Conservation (phyloP, 2,329 filamentous ascomycete species). For the Aspergillus novofumigatus region DNA sequence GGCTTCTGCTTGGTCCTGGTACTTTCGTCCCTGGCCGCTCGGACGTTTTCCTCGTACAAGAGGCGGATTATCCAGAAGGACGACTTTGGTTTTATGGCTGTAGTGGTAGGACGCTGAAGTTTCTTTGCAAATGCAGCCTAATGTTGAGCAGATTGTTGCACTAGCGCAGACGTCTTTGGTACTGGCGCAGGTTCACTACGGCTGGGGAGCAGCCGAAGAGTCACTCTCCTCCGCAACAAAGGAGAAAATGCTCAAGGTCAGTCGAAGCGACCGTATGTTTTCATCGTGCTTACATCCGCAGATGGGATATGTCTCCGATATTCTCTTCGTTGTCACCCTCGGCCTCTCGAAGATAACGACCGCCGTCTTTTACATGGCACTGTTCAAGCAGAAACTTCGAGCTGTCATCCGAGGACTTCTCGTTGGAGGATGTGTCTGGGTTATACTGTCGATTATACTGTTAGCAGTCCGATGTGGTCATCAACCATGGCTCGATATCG, state of each 20-base stretch:
- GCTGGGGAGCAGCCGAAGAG: conserved; percentile 36
- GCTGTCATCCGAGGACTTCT: conserved; percentile 23
- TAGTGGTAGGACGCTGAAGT: conserved; percentile 22
- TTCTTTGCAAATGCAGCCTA: background rate
- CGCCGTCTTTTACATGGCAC: conserved; percentile 30
- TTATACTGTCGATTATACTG: conserved; percentile 33
- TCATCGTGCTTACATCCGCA: conserved; percentile 9
- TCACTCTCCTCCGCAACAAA: conserved; percentile 14
- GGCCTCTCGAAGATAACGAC: conserved; percentile 43
- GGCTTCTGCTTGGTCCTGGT: conserved; percentile 36
- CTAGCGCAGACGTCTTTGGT: conserved; percentile 36
- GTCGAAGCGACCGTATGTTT: background rate
- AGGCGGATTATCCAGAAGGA: conserved; percentile 28
- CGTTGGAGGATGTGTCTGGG: conserved; percentile 25
- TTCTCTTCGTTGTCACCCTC: conserved; percentile 39
- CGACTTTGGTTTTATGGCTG: conserved; percentile 32
- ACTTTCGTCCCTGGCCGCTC: conserved; percentile 37
- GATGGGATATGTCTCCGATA: conserved; percentile 37
- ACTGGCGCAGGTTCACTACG: conserved; percentile 35
- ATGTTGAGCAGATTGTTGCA: conserved; percentile 25
- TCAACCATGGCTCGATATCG: conserved; percentile 33
- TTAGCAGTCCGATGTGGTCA: conserved; percentile 35
- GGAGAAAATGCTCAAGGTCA: conserved; percentile 36
- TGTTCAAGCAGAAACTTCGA: conserved; percentile 18
- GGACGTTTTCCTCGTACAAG: conserved; percentile 36